Percentiles rank a stretch among this genome's conserved stretches.
Evolutionary conservation across 495 filamentous ascomycete genomes (phyloP).

Genomic region (Daldinia vernicosa): DNA sequence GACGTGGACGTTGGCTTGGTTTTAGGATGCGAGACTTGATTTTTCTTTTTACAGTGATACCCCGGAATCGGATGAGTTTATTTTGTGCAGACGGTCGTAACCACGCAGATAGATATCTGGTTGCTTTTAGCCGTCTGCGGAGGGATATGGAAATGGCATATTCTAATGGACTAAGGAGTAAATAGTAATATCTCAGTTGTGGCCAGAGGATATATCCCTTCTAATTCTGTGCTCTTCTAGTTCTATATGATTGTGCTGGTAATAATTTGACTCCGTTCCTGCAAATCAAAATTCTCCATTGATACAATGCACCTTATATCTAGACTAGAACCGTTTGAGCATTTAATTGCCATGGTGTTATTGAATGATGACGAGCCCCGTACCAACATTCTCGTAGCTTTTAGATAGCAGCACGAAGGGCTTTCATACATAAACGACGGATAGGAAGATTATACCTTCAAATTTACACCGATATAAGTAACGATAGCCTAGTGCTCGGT

Average conservation of each 20-base stretch:
- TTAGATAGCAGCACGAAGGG: neutral
- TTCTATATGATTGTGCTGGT: neutral
- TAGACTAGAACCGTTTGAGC: neutral
- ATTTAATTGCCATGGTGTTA: neutral
- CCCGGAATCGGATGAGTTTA: constrained; percentile 29
- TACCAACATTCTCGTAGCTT: neutral
- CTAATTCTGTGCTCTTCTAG: neutral
- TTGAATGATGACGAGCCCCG: neutral
- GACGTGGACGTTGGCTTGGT: constrained; percentile 95
- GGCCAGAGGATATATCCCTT: neutral
- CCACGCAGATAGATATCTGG: neutral
- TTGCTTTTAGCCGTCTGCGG: neutral
- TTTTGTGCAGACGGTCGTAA: constrained; percentile 8
- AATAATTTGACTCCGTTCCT: neutral
- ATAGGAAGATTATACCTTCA: neutral
- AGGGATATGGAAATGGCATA: neutral
- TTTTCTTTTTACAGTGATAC: constrained; percentile 41
- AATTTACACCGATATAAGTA: no score
- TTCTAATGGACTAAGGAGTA: neutral
- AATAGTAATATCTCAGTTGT: neutral
- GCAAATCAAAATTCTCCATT: neutral
- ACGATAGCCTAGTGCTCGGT: neutral
- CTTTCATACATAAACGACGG: neutral
- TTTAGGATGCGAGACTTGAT: constrained; percentile 60
- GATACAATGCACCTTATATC: neutral